Evolutionary conservation across 768 basidiomycete genomes (phyloP), one percentile per base, ranked within the genome.

Genomic region (Mycena sanguinolenta): DNA sequence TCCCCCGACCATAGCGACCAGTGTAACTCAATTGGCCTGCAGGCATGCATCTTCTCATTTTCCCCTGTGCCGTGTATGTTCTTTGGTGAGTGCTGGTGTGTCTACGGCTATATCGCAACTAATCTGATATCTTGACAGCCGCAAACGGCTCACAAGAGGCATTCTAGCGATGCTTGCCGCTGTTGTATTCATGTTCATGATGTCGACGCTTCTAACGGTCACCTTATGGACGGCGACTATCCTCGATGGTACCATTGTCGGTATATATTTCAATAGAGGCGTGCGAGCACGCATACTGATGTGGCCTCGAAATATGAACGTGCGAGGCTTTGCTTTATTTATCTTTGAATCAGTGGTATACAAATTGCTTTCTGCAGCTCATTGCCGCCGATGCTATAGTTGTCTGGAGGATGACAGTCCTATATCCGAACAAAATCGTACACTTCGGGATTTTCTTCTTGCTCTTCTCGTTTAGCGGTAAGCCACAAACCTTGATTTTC

Each of bases 231-330:
- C 65, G n/a, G 49, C 65, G 50, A 67, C 65, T 46, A 54, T 67
- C n/a, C 65, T 67, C 21, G 65, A 67, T 38, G 58, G 65, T 7
- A 67, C 65, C 13, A 0, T 67, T 50, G 6, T 67, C 19, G 65
- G 65, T n/a, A 67, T 67, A n/a, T 67, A 67, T 27, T 67, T 67
- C 28, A 53, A 53, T 50, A 25, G 21, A 60, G 38, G 49, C 16
- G 50, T 34, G 17, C 49, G 58, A 14, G 38, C 65, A 17, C 55
- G 46, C 32, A 58, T 65, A 25, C 64, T 65, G 2, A 65, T 65
- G 64, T 65, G 64, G 64, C 64, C 64, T 27, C 64, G 64, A 38
- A 65, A 65, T 38, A 58, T 65, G 64, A 65, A 65, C 49, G 64
- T 65, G 34, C 55, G 64, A 19, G n/a, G n/a, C n/a, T n/a, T n/a